Percentiles rank a stretch among this genome's conserved stretches.
phyloP scores from a whole-genome alignment of 495 filamentous ascomycete species.

The Podospora conica region DNA sequence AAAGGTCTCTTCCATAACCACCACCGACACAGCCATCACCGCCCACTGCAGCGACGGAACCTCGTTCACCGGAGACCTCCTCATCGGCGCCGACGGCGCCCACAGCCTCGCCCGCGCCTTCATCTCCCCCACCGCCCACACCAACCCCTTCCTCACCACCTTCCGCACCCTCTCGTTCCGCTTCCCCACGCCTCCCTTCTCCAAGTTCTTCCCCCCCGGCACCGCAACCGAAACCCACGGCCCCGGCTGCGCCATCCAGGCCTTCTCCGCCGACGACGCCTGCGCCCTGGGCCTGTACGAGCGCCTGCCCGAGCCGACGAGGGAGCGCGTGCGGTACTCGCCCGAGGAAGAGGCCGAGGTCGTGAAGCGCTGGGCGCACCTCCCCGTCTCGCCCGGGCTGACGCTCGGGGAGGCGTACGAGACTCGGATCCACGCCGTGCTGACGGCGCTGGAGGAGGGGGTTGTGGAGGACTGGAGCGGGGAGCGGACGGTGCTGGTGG shows the following conservation, averaged over 20 bases:
- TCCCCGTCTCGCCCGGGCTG: slow-evolving; percentile 29
- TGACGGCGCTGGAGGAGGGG: slow-evolving; percentile 36
- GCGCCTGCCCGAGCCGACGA: slow-evolving; percentile 36
- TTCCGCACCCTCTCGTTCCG: slow-evolving; percentile 18
- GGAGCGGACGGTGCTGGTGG: slow-evolving; percentile 36
- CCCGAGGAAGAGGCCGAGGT: slow-evolving; percentile 30
- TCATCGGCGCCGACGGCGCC: slow-evolving; percentile 48
- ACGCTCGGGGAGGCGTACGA: slow-evolving; percentile 33
- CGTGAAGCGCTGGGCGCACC: slow-evolving; percentile 23
- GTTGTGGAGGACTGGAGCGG: slow-evolving; percentile 34
- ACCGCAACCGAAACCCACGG: slow-evolving; percentile 18
- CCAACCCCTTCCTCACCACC: slow-evolving; percentile 37
- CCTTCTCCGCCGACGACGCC: slow-evolving; percentile 17
- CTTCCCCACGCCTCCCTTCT: not conserved
- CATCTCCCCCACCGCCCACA: slow-evolving; percentile 36
- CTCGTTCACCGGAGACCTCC: slow-evolving; percentile 34
- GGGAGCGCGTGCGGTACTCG: slow-evolving; percentile 33
- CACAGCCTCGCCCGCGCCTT: slow-evolving; percentile 39
- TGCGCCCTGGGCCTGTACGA: slow-evolving; percentile 38
- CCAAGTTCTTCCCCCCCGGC: slow-evolving; percentile 2
- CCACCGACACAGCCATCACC: slow-evolving; percentile 14
- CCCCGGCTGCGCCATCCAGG: slow-evolving; percentile 17
- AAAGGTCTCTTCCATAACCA: slow-evolving; percentile 21
- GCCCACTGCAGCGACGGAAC: slow-evolving; percentile 35
- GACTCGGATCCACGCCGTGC: slow-evolving; percentile 11